These are phyloP conservation scores for Colletotrichum costaricense DNA, from an alignment of 2,329 filamentous ascomycete species.

Conservation along the genomic window DNA sequence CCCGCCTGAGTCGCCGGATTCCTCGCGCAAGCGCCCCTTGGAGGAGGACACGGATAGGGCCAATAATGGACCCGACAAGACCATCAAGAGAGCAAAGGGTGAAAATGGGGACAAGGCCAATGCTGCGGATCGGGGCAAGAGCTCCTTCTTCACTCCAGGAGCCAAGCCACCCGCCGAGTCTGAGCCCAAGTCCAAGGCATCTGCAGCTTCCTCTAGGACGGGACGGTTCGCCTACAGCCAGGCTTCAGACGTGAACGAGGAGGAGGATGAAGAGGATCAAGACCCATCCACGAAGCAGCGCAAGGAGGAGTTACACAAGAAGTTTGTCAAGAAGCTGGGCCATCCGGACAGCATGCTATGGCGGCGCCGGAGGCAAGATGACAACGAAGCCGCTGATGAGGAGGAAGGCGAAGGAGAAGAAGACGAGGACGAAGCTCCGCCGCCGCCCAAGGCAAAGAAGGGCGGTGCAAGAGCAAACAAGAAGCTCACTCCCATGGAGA, in stretches of 20 bases:
- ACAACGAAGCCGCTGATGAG: slow-evolving; percentile 65
- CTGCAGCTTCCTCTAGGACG: slow-evolving; percentile 54
- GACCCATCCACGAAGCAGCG: slow-evolving; percentile 63
- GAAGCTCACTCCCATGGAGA: slow-evolving; percentile 95
- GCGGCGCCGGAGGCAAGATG: slow-evolving; percentile 65
- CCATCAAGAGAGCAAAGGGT: slow-evolving; percentile 58
- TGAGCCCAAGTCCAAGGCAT: slow-evolving; percentile 34
- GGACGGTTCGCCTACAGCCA: slow-evolving; percentile 64
- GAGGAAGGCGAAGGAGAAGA: slow-evolving; percentile 67
- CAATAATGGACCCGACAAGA: slow-evolving; percentile 52
- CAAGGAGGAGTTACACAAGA: slow-evolving; percentile 80
- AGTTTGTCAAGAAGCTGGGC: slow-evolving; percentile 91
- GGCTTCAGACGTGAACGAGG: slow-evolving; percentile 49
- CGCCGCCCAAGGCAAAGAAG: slow-evolving; percentile 72
- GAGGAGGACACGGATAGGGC: slow-evolving; percentile 58
- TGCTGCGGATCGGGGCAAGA: slow-evolving; percentile 49
- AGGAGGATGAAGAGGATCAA: slow-evolving; percentile 57
- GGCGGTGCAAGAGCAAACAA: slow-evolving; percentile 59
- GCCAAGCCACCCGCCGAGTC: slow-evolving; percentile 40
- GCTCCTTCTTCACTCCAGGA: slow-evolving; percentile 46
- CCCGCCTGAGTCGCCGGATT: slow-evolving; percentile 42
- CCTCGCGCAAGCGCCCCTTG: slow-evolving; percentile 62
- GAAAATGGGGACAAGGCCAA: slow-evolving; percentile 48
- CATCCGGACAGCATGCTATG: slow-evolving; percentile 83
- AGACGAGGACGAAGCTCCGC: slow-evolving; percentile 62